Evolutionary conservation across 2,329 filamentous ascomycete genomes (phyloP), one percentile per base, ranked within the genome.

Genomic region (Aspergillus proliferans): DNA sequence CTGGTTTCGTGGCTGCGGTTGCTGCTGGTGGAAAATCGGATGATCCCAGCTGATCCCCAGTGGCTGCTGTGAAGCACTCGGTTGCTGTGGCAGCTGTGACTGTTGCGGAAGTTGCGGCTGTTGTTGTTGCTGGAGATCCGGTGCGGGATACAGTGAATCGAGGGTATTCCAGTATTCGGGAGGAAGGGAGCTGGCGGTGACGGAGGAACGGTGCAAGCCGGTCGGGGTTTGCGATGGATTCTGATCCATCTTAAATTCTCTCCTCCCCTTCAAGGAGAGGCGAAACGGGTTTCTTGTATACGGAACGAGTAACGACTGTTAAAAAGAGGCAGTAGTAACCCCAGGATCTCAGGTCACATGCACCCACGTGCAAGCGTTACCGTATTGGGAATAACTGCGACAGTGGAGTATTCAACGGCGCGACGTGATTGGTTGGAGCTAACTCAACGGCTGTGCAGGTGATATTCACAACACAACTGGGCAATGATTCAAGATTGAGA

Each of bases 141-240:
- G 47, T 30, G 33, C 41, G 8, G 53, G 24, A 48, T 68, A 71
- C 34, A 70, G 47, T 6, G 63, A 45, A 43, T 68, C 68, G 44
- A 71, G 58, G 12, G 52, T 59, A 48, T 58, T 60, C 70, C 70
- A 72, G 52, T 66, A 71, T n/a, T 70, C 69, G 8, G 62, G 46
- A 15, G 60, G 55, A 14, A 69, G 54, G 19, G 59, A 54, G 28
- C 52, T 54, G 21, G 63, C 54, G 33, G 59, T 54, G 51, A 63
- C 60, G 46, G 63, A 47, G 24, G 56, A 55, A 53, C 60, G 58
- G 24, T 59, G 58, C 51, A 65, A 47, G 39, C 63, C 60, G 43
- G 62, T 56, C 28, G 60, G 51, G 47, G 59, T 63, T 42, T 63
- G 59, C 26, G 61, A 52, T 38, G 65, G 55, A 15, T 60, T 59